Conservation (phyloP, 768 basidiomycete genomes). For the Tricholoma terreum region DNA sequence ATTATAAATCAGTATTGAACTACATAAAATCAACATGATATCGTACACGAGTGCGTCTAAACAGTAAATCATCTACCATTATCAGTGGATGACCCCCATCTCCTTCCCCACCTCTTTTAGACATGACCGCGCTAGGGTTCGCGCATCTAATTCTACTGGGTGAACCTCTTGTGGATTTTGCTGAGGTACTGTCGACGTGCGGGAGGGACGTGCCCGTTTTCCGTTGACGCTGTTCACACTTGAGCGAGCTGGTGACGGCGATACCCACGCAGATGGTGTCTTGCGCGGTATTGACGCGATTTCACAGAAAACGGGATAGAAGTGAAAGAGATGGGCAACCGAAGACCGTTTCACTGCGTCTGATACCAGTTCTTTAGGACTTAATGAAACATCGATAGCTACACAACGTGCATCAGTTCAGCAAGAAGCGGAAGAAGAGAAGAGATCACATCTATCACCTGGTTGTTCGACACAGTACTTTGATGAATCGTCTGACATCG, state of each 20-base stretch:
- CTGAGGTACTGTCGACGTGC: conserved; percentile 8
- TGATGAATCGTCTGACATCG: conserved; percentile 63
- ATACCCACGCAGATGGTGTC: conserved; percentile 67
- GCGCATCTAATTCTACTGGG: conserved; percentile 57
- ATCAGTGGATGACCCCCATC: conserved; percentile 46
- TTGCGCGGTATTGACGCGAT: conserved; percentile 71
- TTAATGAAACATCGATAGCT: conserved; percentile 40
- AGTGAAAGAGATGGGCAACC: conserved; percentile 84
- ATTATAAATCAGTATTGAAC: not conserved
- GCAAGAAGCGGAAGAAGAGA: not conserved
- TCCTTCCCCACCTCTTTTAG: conserved; percentile 70
- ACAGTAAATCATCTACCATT: not conserved
- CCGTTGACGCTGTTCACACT: conserved; percentile 4
- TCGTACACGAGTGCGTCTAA: not conserved
- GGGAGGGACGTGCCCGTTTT: conserved; percentile 8
- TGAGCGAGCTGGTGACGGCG: conserved; percentile 13
- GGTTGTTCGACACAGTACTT: conserved; percentile 54
- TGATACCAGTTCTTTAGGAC: conserved; percentile 55
- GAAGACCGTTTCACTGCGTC: conserved; percentile 74
- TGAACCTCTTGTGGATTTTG: conserved; percentile 17
- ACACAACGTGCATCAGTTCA: conserved; percentile 16
- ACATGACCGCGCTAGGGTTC: conserved; percentile 63
- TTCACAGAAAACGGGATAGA: conserved; percentile 77
- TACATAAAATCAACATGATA: not conserved
- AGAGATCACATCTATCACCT: conserved; percentile 32